Evolutionary conservation across 2,329 filamentous ascomycete genomes (phyloP).

Genomic region (Alternaria sp.): DNA sequence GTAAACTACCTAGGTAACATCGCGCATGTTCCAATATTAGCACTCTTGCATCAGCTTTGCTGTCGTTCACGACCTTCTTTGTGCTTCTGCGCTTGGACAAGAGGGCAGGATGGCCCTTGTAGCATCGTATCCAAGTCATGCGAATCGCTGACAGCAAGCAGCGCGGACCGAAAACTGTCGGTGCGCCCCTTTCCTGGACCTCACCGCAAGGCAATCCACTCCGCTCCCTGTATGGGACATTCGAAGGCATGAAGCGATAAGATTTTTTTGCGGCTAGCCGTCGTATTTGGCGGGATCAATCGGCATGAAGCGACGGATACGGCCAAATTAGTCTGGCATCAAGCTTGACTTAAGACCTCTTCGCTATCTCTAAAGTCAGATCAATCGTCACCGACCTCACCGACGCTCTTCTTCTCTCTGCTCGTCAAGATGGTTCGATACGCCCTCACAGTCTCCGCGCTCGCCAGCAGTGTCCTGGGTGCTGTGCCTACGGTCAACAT

Average conservation of each 20-base stretch:
- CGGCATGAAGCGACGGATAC: background rate
- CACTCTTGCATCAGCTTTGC: background rate
- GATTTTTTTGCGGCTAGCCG: background rate
- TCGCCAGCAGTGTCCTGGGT: background rate
- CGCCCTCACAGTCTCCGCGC: background rate
- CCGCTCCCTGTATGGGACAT: background rate
- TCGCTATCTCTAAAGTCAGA: background rate
- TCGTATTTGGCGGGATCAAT: background rate
- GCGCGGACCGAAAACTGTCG: background rate
- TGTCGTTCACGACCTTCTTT: background rate
- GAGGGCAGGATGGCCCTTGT: background rate
- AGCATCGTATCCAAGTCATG: background rate
- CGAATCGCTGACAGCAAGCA: background rate
- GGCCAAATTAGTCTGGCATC: background rate
- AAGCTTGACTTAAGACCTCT: background rate
- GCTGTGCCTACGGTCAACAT: background rate
- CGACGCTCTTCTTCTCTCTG: background rate
- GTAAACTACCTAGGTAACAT: background rate
- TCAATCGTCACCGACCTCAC: background rate
- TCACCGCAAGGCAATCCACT: background rate
- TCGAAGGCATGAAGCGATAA: background rate
- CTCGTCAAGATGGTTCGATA: background rate
- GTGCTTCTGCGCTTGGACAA: background rate
- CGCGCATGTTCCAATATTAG: background rate
- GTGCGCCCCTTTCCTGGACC: background rate